Base-by-base conservation (phyloP, 179 eudicot species). In the Patellifolia procumbens region DNA sequence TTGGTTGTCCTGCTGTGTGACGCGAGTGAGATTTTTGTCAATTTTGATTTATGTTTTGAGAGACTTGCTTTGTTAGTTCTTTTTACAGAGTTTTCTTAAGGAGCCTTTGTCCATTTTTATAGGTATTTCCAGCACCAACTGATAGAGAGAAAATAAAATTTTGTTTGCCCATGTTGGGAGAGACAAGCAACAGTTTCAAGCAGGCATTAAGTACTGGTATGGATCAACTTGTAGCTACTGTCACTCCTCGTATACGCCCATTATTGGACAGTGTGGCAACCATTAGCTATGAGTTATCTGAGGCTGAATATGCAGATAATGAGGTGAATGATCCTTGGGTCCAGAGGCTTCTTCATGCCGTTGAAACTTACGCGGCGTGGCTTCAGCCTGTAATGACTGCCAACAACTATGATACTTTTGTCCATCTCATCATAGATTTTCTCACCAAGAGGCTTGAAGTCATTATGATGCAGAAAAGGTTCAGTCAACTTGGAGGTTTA, bases 321-420 rank as follows among this genome's bases (percentile, higher is more conserved):
- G 98, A 92, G 83, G 89, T 92, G n/a, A 92, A 94, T 53, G 98
- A 94, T 73, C 96, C 98, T 37, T 94, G 98, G 98, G 96, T 94
- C 64, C 97, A 89, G 77, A 84, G 91, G 81, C 97, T 94, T 74
- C 97, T 92, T 72, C 97, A 92, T 76, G 88, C 94, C 56, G 96
- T 94, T 37, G 98, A 92, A 83, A 84, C 85, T 52, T 89, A 88
- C 74, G 90, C 91, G 19, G 88, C 88, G 39, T 94, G 98, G 98
- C 89, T 94, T 68, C 98, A 94, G 80, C 92, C 94, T 62, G 68
- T 87, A 67, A 92, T 94, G 98, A 94, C 94, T n/a, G 80, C 91
- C 75, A 90, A 86, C 87, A 94, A 94, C 81, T 94, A 89, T 35
- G 98, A 94, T 78, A 73, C 87, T 16, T 88, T 94, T 76, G 85